These are phyloP conservation scores for Blastomyces gilchristii DNA, from an alignment of 2,329 filamentous ascomycete species.

Conservation along the genomic window DNA sequence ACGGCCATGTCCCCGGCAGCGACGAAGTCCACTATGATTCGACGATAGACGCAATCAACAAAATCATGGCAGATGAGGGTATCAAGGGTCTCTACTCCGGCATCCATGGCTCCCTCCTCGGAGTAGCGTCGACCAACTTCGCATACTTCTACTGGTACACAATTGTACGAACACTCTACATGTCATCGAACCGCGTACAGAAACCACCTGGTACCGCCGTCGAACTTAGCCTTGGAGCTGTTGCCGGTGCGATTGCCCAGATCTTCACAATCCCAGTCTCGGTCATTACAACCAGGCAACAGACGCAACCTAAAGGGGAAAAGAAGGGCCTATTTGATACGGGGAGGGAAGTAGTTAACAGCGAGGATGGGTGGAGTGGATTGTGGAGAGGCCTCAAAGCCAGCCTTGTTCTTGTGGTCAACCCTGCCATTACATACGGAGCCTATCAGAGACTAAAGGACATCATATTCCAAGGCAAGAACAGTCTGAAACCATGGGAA, in stretches of 20 bases:
- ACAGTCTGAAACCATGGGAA: slow-evolving; percentile 68
- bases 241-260: slow-evolving; percentile 84
- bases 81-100: slow-evolving; percentile 75
- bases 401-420: slow-evolving; percentile 87
- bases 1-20: slow-evolving; percentile 35
- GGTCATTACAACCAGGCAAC: slow-evolving; percentile 89
- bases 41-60: slow-evolving; percentile 76
- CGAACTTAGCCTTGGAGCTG: slow-evolving; percentile 74
- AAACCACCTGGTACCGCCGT: slow-evolving; percentile 64
- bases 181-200: slow-evolving; percentile 47
- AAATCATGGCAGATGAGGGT: slow-evolving; percentile 74
- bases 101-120: slow-evolving; percentile 74
- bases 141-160: slow-evolving; percentile 99
- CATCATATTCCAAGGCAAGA: slow-evolving; percentile 64
- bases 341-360: slow-evolving; percentile 75
- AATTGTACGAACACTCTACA: slow-evolving; percentile 70
- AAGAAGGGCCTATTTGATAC: slow-evolving; percentile 81
- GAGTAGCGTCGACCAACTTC: slow-evolving; percentile 95
- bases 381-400: slow-evolving; percentile 95
- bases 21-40: slow-evolving; percentile 62
- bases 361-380: slow-evolving; percentile 79
- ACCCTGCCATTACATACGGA: slow-evolving; percentile 95
- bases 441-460: slow-evolving; percentile 84
- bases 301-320: slow-evolving; percentile 77
- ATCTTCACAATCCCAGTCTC: slow-evolving; percentile 93